Conservation (phyloP, 768 basidiomycete species). For the Coprinellus micaceus region DNA sequence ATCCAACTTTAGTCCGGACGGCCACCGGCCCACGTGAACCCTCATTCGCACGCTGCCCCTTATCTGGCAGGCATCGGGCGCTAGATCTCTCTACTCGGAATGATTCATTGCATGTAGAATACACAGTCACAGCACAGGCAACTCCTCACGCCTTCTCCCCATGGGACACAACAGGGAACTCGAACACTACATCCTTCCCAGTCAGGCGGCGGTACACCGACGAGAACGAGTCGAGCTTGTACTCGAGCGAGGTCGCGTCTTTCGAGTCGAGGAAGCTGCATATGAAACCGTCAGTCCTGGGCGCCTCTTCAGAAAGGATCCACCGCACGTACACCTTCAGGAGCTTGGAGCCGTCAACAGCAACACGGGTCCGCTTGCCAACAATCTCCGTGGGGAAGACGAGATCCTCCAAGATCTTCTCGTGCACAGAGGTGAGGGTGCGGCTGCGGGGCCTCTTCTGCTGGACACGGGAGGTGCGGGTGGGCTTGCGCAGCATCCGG, state of each 20-base stretch:
- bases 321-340: conserved; percentile 82
- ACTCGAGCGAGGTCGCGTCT: conserved; percentile 96
- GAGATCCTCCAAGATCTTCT: conserved; percentile 97
- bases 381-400: conserved; percentile 99
- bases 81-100: not conserved
- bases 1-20: not conserved
- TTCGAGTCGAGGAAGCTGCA: conserved; percentile 93
- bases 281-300: conserved; percentile 16
- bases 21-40: conserved; percentile 8
- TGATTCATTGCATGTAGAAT: conserved; percentile 9
- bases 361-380: conserved; percentile 94
- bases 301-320: not conserved
- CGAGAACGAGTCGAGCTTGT: conserved; percentile 99
- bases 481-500: conserved; percentile 96
- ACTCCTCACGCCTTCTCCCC: conserved; percentile 49
- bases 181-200: conserved; percentile 95
- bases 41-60: conserved; percentile 5
- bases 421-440: conserved; percentile 96
- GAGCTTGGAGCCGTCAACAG: conserved; percentile 90
- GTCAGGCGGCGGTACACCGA: conserved; percentile 94
- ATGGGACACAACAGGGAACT: conserved; percentile 78
- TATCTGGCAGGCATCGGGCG: not conserved
- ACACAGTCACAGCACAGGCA: conserved; percentile 18
- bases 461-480: conserved; percentile 85
- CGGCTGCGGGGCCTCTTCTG: conserved; percentile 97